Conservation (phyloP, 2,329 filamentous ascomycete species). For the Diaporthe sp. region DNA sequence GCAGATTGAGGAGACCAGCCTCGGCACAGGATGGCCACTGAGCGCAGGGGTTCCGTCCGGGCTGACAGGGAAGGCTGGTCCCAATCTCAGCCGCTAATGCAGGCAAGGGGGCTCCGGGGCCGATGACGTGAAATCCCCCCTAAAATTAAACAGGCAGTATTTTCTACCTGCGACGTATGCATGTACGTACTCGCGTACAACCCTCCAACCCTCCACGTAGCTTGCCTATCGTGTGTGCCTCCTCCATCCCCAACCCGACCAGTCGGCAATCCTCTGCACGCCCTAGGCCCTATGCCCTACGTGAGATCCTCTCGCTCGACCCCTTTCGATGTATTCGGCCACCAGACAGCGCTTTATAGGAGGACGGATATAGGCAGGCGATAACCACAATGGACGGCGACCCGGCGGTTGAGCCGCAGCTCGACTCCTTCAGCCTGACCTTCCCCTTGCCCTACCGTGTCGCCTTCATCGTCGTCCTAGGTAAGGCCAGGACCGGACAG, state of each 20-base stretch:
- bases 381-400: slow-evolving; percentile 76
- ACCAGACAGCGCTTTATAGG: slow-evolving; percentile 20
- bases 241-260: neutral
- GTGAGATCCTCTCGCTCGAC: neutral
- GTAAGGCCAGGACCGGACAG: slow-evolving; percentile 62
- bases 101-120: slow-evolving; percentile 20
- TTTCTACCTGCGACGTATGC: slow-evolving; percentile 31
- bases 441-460: slow-evolving; percentile 93
- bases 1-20: slow-evolving; percentile 21
- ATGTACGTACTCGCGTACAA: slow-evolving; percentile 1
- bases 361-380: slow-evolving; percentile 38
- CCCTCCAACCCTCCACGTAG: neutral
- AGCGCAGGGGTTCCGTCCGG: slow-evolving; percentile 1
- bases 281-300: slow-evolving; percentile 19
- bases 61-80: slow-evolving; percentile 31
- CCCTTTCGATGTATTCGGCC: slow-evolving; percentile 37
- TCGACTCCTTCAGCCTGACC: slow-evolving; percentile 89
- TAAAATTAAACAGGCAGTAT: slow-evolving; percentile 35
- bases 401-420: slow-evolving; percentile 75
- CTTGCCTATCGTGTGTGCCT: slow-evolving; percentile 1
- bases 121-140: slow-evolving; percentile 36
- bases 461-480: slow-evolving; percentile 86
- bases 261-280: neutral
- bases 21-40: slow-evolving; percentile 25
- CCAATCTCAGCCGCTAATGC: slow-evolving; percentile 26